phyloP scores from a whole-genome alignment of 2,329 filamentous ascomycete genomes.

The Alternaria ethzedia region DNA sequence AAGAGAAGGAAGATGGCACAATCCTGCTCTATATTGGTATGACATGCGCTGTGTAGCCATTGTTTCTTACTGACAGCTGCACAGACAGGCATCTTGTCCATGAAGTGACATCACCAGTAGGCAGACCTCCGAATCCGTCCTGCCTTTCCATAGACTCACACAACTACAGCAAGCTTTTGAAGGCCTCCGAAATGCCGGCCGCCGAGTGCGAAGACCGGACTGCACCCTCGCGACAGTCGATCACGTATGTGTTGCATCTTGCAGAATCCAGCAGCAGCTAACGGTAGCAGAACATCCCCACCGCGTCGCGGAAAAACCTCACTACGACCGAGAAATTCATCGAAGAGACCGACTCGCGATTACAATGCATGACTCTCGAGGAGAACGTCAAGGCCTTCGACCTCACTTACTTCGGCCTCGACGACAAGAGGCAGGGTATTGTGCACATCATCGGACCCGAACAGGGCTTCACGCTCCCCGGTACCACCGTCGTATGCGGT shows the following conservation, averaged over 20 bases:
- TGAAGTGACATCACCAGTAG: slow-evolving; percentile 94
- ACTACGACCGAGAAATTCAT: slow-evolving; percentile 95
- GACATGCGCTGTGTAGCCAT: slow-evolving; percentile 34
- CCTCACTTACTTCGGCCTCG: slow-evolving; percentile 95
- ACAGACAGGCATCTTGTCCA: slow-evolving; percentile 93
- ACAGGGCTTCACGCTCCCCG: slow-evolving; percentile 97
- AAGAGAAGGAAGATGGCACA: slow-evolving; percentile 93
- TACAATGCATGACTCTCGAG: slow-evolving; percentile 94
- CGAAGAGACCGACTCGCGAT: slow-evolving; percentile 88
- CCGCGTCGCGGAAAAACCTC: slow-evolving; percentile 85
- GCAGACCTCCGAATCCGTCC: slow-evolving; percentile 19
- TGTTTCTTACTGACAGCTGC: slow-evolving; percentile 28
- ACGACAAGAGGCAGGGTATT: slow-evolving; percentile 96
- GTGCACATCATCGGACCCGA: slow-evolving; percentile 98
- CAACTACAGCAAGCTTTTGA: slow-evolving; percentile 86
- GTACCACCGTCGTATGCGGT: slow-evolving; percentile 95
- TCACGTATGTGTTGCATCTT: slow-evolving; percentile 70
- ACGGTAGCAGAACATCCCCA: slow-evolving; percentile 81
- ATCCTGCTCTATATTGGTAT: slow-evolving; percentile 90
- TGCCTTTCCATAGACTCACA: slow-evolving; percentile 16
- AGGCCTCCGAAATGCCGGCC: slow-evolving; percentile 85
- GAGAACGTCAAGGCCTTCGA: slow-evolving; percentile 97
- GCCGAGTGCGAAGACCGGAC: slow-evolving; percentile 89
- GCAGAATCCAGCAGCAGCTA: slow-evolving; percentile 7
- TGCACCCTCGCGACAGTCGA: slow-evolving; percentile 97